A percentile compares a stretch with the other conserved stretches of the same genome.
phyloP scores from a whole-genome alignment of 148 eudicot species.

The Vaccinium darrowii region DNA sequence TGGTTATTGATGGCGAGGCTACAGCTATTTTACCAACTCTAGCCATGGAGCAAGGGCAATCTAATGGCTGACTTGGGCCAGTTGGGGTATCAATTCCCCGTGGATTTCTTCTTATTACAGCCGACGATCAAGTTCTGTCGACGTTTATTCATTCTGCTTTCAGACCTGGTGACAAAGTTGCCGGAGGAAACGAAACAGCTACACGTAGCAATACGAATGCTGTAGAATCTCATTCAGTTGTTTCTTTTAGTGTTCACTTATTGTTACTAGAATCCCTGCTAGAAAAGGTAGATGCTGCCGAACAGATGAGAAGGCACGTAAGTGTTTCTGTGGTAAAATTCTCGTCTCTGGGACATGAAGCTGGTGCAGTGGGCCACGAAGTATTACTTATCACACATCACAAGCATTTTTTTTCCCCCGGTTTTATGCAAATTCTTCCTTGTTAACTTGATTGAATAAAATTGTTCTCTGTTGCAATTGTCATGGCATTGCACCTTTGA shows the following conservation, averaged over 20 bases:
- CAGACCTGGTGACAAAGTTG: not conserved
- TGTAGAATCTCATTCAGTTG: not conserved
- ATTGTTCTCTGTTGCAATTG: not conserved
- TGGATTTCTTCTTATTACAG: not conserved
- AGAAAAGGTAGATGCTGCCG: not conserved
- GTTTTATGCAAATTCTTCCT: not conserved
- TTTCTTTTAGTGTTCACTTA: not conserved
- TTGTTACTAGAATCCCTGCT: not conserved
- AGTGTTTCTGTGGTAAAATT: not conserved
- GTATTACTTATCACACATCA: no score
- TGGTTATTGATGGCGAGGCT: slow-evolving; percentile 78
- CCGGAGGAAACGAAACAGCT: not conserved
- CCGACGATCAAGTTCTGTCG: not conserved
- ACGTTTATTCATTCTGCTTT: not conserved
- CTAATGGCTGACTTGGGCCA: not conserved
- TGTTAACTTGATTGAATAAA: not conserved
- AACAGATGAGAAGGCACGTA: not conserved
- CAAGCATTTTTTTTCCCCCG: no score
- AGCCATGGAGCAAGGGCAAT: slow-evolving; percentile 13
- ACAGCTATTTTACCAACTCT: slow-evolving; percentile 29
- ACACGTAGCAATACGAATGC: not conserved
- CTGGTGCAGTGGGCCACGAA: not conserved
- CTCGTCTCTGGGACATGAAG: not conserved
- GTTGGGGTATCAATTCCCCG: not conserved
- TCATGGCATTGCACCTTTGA: not conserved